A percentile compares a stretch with the other conserved stretches of the same genome.
Conservation (phyloP, 2,329 filamentous ascomycete genomes). For the Penicillium sp. region DNA sequence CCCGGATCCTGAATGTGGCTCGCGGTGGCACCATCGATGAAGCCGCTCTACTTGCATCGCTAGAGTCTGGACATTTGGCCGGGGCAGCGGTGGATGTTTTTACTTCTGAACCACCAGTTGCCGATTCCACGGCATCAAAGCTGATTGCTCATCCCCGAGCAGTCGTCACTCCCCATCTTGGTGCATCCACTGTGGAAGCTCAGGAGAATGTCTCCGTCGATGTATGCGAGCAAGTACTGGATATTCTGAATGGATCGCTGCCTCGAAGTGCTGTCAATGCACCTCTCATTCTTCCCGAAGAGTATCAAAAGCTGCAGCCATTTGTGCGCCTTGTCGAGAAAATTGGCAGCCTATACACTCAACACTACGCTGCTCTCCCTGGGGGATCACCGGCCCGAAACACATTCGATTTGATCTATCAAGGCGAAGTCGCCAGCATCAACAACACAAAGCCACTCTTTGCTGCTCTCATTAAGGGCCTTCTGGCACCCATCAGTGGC, state of each 20-base stretch:
- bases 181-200: slow-evolving; percentile 79
- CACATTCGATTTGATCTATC: slow-evolving; percentile 77
- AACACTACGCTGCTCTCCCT: slow-evolving; percentile 64
- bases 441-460: slow-evolving; percentile 79
- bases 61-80: slow-evolving; percentile 73
- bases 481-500: slow-evolving; percentile 72
- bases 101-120: slow-evolving; percentile 73
- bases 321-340: slow-evolving; percentile 78
- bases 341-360: slow-evolving; percentile 79
- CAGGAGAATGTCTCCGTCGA: slow-evolving; percentile 85
- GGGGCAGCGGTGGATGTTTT: slow-evolving; percentile 83
- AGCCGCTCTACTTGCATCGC: slow-evolving; percentile 69
- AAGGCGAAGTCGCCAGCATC: slow-evolving; percentile 73
- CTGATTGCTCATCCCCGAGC: slow-evolving; percentile 74
- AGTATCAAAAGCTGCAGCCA: slow-evolving; percentile 77
- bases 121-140: slow-evolving; percentile 64
- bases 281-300: slow-evolving; percentile 79
- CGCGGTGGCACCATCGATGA: slow-evolving; percentile 83
- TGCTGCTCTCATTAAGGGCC: slow-evolving; percentile 77
- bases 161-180: slow-evolving; percentile 79
- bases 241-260: slow-evolving; percentile 73
- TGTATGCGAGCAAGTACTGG: slow-evolving; percentile 78
- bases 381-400: slow-evolving; percentile 61
- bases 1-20: slow-evolving; percentile 78
- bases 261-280: slow-evolving; percentile 81